These are phyloP conservation scores for Selaginella tamariscina DNA, from an alignment of 75 land plant genomes.

Conservation along the genomic window DNA sequence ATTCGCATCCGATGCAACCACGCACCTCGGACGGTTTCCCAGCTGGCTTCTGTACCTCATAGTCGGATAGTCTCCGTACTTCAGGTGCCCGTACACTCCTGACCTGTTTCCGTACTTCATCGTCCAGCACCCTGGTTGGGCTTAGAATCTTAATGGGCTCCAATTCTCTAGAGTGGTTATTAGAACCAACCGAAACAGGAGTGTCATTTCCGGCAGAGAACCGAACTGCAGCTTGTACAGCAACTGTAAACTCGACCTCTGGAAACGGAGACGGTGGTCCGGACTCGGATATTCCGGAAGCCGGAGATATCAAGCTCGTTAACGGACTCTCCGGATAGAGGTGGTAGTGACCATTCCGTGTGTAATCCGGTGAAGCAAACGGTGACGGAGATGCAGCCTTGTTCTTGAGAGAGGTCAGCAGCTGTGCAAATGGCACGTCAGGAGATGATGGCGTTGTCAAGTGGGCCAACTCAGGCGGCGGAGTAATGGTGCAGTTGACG, in stretches of 20 bases:
- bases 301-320: neutral
- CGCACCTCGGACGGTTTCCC: neutral
- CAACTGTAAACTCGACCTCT: slow-evolving; percentile 2
- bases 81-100: no score
- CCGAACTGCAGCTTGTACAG: neutral
- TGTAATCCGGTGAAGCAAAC: slow-evolving; percentile 47
- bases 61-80: no score
- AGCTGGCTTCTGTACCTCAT: neutral
- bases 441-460: slow-evolving; percentile 90
- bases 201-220: neutral
- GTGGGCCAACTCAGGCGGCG: slow-evolving; percentile 80
- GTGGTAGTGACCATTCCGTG: slow-evolving; percentile 52
- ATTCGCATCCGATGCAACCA: neutral
- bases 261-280: slow-evolving; percentile 5
- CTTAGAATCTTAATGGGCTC: neutral
- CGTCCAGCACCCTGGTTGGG: neutral
- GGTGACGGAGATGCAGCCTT: slow-evolving; percentile 30
- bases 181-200: neutral
- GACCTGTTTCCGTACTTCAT: neutral
- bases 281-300: slow-evolving; percentile 3
- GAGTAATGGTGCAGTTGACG: slow-evolving; percentile 94
- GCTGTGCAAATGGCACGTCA: slow-evolving; percentile 91
- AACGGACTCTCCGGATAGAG: slow-evolving; percentile 82
- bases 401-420: slow-evolving; percentile 45
- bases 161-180: neutral